Evolutionary conservation across 352 stramenopile species (phyloP), one percentile per base, ranked within the genome.

Genomic region (Phytophthora pistaciae): DNA sequence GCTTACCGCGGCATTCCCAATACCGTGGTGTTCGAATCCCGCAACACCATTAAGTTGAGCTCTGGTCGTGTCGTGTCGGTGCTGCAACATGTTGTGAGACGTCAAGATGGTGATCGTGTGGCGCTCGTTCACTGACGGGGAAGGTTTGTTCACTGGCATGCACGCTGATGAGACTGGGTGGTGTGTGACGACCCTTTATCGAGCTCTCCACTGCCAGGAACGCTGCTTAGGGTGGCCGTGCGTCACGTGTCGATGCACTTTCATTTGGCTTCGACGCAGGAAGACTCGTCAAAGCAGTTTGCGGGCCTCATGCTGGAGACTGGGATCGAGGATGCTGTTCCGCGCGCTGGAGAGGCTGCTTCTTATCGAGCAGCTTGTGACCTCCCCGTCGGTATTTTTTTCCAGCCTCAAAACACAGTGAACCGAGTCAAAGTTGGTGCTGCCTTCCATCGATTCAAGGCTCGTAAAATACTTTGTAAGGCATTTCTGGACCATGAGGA

Each of bases 21-120:
- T 27, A 66, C 56, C 4, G 7, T 59, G 18, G 56, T 56, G 16
- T 48, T 60, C 18, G 66, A 66, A 38, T 64, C 60, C 61, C 64
- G 64, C 20, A 20, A 49, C 4, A 62, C 64, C 14, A 58, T 27
- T 18, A 36, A 27, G 1, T 29, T 62, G 1, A 11, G 3, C 2
- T 53, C 64, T 5, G 56, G 56, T 3, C 20, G 13, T 16, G 7
- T 53, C 11, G 44, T 25, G 2, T 70, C 61, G 5, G 40, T 68
- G 18, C 10, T 56, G 9, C 52, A 61, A n/a, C 61, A 53, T 7
- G 23, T 61, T 20, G 61, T 20, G 4, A 25, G 40, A 46, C 5
- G 20, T 11, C 7, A 36, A 50, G 5, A 61, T 56, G 40, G 61
- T 68, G 9, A 38, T 49, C 20, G 25, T 53, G 18, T 63, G 56